A percentile compares a stretch with the other conserved stretches of the same genome.
These are phyloP conservation scores for Paraurostyla sp. DNA, from an alignment of 73 alveolate species.

Conservation along the genomic window DNA sequence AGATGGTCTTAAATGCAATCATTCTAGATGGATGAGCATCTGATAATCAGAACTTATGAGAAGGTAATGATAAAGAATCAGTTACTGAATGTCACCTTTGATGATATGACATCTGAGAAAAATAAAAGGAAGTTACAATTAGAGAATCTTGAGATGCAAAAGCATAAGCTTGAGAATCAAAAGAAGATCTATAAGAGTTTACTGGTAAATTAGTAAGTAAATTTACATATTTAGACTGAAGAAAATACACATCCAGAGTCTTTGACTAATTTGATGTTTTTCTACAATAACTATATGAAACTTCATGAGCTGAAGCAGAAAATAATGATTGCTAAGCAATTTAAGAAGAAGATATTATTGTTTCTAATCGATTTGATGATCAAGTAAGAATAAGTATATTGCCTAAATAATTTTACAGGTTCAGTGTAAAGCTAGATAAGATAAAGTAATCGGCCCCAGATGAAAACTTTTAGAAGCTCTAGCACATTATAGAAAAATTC, in stretches of 20 bases:
- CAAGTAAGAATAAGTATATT: neutral
- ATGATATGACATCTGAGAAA: slow-evolving; percentile 29
- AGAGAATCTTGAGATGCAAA: neutral
- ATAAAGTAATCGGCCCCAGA: neutral
- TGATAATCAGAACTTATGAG: neutral
- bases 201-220: neutral
- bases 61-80: slow-evolving; percentile 42
- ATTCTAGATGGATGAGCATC: neutral
- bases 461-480: neutral
- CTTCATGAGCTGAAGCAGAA: slow-evolving; percentile 36
- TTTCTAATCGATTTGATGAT: slow-evolving; percentile 21
- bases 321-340: neutral
- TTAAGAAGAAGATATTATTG: slow-evolving; percentile 7
- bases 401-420: neutral
- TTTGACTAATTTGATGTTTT: neutral
- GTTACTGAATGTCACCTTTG: slow-evolving; percentile 46
- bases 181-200: neutral
- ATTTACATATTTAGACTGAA: neutral
- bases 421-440: slow-evolving; percentile 14
- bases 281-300: neutral
- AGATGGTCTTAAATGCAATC: neutral
- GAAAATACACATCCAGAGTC: slow-evolving; percentile 38
- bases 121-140: slow-evolving; percentile 14
- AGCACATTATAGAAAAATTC: neutral
- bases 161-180: neutral